These are phyloP conservation scores for Holtermanniella nyarrowii DNA, from an alignment of 768 basidiomycete genomes.

Conservation along the genomic window DNA sequence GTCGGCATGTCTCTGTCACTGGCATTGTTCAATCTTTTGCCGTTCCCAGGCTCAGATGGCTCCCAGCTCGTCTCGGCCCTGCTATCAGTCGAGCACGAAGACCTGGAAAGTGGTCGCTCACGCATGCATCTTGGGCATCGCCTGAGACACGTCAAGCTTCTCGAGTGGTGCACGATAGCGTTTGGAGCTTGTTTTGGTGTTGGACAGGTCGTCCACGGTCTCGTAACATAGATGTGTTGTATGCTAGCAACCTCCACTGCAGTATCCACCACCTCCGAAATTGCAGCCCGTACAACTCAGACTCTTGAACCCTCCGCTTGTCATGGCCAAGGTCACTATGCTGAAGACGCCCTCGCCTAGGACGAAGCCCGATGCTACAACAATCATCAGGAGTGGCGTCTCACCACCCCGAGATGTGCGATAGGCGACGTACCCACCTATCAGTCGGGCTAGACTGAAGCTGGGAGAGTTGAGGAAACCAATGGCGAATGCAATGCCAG, in stretches of 20 bases:
- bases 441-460: slow-evolving; percentile 80
- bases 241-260: slow-evolving; percentile 28
- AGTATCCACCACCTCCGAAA: slow-evolving; percentile 38
- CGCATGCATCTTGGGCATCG: too few species aligned
- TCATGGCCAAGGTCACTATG: slow-evolving; percentile 62
- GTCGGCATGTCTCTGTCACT: slow-evolving; percentile 61
- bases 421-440: slow-evolving; percentile 76
- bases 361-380: slow-evolving; percentile 90
- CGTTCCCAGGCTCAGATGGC: slow-evolving; percentile 63
- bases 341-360: slow-evolving; percentile 88
- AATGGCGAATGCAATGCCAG: slow-evolving; percentile 88
- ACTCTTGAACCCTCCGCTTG: slow-evolving; percentile 62
- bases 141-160: too few species aligned
- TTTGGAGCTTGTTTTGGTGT: too few species aligned
- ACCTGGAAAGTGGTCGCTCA: not conserved
- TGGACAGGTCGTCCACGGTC: not conserved
- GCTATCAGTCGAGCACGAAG: slow-evolving; percentile 3
- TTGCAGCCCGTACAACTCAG: slow-evolving; percentile 78
- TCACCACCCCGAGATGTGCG: slow-evolving; percentile 31
- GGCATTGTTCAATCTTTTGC: slow-evolving; percentile 71
- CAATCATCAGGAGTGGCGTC: slow-evolving; percentile 49
- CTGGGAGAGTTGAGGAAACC: slow-evolving; percentile 93
- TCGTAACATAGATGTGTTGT: not conserved
- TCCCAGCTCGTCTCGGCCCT: slow-evolving; percentile 48
- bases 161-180: too few species aligned